These are phyloP conservation scores for Penicillium expansum DNA, from an alignment of 2,329 filamentous ascomycete species.

Conservation along the genomic window DNA sequence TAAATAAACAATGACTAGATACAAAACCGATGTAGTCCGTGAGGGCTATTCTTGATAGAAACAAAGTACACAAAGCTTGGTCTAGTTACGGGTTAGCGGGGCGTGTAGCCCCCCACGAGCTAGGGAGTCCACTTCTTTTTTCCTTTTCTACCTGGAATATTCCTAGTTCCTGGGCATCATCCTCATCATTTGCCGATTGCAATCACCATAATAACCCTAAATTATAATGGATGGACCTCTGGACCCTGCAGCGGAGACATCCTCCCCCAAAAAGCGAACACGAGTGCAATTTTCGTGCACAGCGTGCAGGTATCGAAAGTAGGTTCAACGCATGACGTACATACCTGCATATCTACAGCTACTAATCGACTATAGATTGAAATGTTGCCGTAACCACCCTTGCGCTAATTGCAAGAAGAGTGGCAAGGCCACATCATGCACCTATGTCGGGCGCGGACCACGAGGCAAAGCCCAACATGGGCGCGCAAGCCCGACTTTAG, in stretches of 20 bases:
- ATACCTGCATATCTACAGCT: background rate
- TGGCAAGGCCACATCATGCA: slow-evolving; percentile 32
- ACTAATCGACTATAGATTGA: slow-evolving; percentile 25
- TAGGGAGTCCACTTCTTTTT: background rate
- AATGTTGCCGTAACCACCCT: slow-evolving; percentile 38
- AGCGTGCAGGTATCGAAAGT: slow-evolving; percentile 39
- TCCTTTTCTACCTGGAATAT: background rate
- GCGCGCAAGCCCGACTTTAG: slow-evolving; percentile 27
- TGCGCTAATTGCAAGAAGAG: slow-evolving; percentile 37
- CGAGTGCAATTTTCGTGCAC: slow-evolving; percentile 41
- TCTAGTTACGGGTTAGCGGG: background rate
- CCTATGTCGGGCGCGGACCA: slow-evolving; percentile 37
- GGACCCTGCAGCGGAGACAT: slow-evolving; percentile 2
- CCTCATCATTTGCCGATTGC: background rate
- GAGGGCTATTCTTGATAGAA: background rate
- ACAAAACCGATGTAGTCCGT: background rate
- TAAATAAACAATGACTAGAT: background rate
- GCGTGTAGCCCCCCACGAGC: background rate
- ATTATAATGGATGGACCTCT: background rate
- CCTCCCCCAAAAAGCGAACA: slow-evolving; percentile 30
- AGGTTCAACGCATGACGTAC: slow-evolving; percentile 12
- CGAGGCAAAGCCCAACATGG: slow-evolving; percentile 29
- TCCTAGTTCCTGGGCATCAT: background rate
- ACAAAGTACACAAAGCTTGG: background rate
- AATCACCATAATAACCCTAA: background rate